Conservation (phyloP, 768 basidiomycete genomes). For the Baorangia bicolor region DNA sequence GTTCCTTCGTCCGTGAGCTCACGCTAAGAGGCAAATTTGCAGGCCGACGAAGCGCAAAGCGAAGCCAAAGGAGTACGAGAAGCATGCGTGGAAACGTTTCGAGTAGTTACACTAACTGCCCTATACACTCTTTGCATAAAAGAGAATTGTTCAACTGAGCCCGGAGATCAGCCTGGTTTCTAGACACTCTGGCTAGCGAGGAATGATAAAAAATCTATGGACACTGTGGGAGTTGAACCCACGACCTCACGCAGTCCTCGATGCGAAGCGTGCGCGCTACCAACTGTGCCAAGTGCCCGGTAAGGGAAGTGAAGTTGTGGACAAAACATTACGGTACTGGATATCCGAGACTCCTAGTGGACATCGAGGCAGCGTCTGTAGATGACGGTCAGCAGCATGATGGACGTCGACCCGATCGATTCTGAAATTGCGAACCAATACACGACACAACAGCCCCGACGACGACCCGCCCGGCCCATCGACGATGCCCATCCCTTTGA, state of each 20-base stretch:
- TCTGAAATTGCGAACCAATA: constrained; percentile 21
- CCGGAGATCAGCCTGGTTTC: neutral
- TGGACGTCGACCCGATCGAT: constrained; percentile 33
- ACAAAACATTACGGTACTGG: accelerated
- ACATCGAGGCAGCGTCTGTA: neutral
- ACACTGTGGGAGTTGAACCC: constrained; percentile 36
- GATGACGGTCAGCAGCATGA: constrained; percentile 9
- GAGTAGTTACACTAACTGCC: constrained; percentile 30
- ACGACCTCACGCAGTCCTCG: constrained; percentile 31
- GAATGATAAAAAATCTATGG: constrained; percentile 14
- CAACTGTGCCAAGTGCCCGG: constrained; percentile 35
- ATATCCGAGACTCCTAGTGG: constrained; percentile 1
- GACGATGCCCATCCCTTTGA: constrained; percentile 88
- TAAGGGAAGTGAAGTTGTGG: accelerated
- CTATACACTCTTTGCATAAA: neutral
- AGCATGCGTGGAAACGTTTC: constrained; percentile 78
- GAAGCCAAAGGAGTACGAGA: constrained; percentile 67
- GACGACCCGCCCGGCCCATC: constrained; percentile 43
- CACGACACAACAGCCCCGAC: constrained; percentile 9
- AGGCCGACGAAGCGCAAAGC: constrained; percentile 36
- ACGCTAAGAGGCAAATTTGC: neutral
- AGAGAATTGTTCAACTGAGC: neutral
- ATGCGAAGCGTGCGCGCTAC: constrained; percentile 36
- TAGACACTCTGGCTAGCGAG: neutral
- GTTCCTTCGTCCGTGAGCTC: constrained; percentile 23